phyloP scores from a whole-genome alignment of 257 asterid genomes.

The Datura wrightii region DNA sequence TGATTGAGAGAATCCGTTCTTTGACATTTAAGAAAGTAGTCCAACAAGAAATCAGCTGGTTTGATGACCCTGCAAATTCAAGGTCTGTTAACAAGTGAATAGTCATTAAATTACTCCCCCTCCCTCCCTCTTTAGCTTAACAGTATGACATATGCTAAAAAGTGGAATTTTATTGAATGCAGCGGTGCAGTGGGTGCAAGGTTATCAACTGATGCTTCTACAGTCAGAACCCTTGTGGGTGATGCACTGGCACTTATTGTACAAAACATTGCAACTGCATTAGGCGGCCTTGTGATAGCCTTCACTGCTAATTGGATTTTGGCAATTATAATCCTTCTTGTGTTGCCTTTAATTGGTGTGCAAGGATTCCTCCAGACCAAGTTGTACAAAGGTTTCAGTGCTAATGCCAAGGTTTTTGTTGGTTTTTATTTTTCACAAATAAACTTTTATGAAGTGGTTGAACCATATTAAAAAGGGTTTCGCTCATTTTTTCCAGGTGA shows the following conservation, averaged over 20 bases:
- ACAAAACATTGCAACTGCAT: conserved; percentile 42
- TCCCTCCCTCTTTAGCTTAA: not conserved
- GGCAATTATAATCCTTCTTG: conserved; percentile 38
- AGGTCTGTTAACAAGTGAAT: conserved; percentile 26
- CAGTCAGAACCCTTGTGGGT: conserved; percentile 35
- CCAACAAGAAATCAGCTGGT: conserved; percentile 44
- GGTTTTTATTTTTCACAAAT: not conserved
- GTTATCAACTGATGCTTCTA: conserved; percentile 39
- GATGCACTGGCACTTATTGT: conserved; percentile 39
- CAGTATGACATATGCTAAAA: not conserved
- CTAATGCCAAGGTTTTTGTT: conserved; percentile 34
- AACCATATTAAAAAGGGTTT: not conserved
- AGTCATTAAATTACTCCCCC: not conserved
- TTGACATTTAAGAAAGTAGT: conserved; percentile 39
- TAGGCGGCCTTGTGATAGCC: conserved; percentile 44
- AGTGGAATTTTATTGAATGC: not conserved
- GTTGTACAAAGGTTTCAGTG: conserved; percentile 28
- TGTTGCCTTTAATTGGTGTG: conserved; percentile 27
- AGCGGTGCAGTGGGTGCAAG: conserved; percentile 49
- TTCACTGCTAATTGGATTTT: conserved; percentile 41
- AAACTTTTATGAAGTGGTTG: not conserved
- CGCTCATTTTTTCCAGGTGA: conserved; percentile 28
- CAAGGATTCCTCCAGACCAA: conserved; percentile 36
- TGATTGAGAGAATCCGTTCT: conserved; percentile 36
- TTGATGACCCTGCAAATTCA: conserved; percentile 46